Evolutionary conservation across 2,329 filamentous ascomycete species (phyloP), one percentile per base, ranked within the genome.

Genomic region (Monosporascus ibericus): DNA sequence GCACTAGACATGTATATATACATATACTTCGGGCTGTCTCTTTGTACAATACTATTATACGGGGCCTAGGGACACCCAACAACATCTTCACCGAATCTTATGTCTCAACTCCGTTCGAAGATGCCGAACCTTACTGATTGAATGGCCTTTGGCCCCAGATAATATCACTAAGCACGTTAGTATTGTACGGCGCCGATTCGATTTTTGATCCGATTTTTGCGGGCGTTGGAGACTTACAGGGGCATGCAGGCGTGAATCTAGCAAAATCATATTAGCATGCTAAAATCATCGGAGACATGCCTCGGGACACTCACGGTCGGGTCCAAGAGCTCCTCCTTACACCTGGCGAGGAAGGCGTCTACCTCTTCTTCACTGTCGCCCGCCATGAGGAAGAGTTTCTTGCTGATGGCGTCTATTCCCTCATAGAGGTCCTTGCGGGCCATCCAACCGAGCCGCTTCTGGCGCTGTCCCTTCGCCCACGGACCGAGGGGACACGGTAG

Each of bases 341-440:
- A 56, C 40, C 48, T 37, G 5, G 39, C 52, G 22, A 58, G 27
- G 15, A 60, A 53, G 11, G 27, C 39, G 18, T 54, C 51, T 17
- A 60, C 55, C 44, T 55, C 55, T 44, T 46, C 58, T 24, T 48
- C 51, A 40, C 44, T 51, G 17, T 52, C 52, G 44, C 62, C 62
- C 69, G 69, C 65, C 66, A 55, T 49, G 20, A 52, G 22, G 47
- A 68, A 44, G 67, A 62, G 47, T 50, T 54, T 52, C 51, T 58
- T 55, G 40, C 56, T 57, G 42, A 63, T 60, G 17, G 53, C 60
- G 37, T 62, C 60, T 34, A 63, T 53, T 17, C 58, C 60, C 15
- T 58, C 58, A 47, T 57, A 51, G 5, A 64, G 47, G 42, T 64
- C 58, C 39, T 59, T 58, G 46, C 57, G 53, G n/a, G 46, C 54